These are phyloP conservation scores for Mimosa pudica DNA, from an alignment of 306 rosid species.

Conservation along the genomic window DNA sequence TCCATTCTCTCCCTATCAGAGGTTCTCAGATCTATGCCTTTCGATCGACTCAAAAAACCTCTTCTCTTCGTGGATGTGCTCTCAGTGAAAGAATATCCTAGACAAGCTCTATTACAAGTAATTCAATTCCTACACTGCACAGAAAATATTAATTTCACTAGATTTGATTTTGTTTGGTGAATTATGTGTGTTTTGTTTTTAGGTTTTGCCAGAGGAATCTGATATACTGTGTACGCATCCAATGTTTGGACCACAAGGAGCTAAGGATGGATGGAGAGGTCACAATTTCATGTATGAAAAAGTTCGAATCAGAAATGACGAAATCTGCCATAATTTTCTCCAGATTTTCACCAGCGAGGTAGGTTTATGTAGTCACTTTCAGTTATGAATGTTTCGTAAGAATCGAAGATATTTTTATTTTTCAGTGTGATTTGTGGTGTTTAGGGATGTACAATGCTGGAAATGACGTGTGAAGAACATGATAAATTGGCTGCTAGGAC, in stretches of 20 bases:
- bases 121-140: neutral
- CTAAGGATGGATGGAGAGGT: slow-evolving; percentile 63
- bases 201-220: slow-evolving; percentile 55
- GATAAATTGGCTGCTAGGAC: slow-evolving; percentile 65
- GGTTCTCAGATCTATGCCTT: slow-evolving; percentile 59
- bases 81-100: slow-evolving; percentile 73
- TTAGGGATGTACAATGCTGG: slow-evolving; percentile 71
- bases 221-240: slow-evolving; percentile 73
- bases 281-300: slow-evolving; percentile 57
- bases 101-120: slow-evolving; percentile 50
- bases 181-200: neutral
- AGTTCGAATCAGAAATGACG: slow-evolving; percentile 63
- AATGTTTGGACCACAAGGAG: slow-evolving; percentile 70
- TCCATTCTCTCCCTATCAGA: slow-evolving; percentile 55
- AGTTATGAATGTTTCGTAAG: neutral
- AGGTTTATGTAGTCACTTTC: neutral
- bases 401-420: neutral
- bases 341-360: slow-evolving; percentile 60
- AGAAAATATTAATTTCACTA: neutral
- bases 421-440: neutral
- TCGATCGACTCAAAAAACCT: slow-evolving; percentile 43
- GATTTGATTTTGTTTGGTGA: neutral
- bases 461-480: slow-evolving; percentile 70
- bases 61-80: slow-evolving; percentile 67
- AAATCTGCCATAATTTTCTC: slow-evolving; percentile 52